Conservation (phyloP, 169 alveolate species). For the Plasmodium falciparum region DNA sequence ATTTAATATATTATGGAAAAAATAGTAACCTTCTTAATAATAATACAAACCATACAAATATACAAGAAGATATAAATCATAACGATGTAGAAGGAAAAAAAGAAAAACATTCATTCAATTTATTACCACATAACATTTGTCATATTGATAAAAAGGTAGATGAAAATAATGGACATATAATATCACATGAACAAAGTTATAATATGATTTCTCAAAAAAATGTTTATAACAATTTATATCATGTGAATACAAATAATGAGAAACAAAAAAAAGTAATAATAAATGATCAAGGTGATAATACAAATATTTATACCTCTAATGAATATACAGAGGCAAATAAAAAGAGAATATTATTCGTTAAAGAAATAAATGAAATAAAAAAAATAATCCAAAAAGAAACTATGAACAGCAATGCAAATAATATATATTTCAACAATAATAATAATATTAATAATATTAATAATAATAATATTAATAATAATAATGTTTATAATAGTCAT, state of each 20-base stretch:
- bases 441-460: not conserved
- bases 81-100: no score
- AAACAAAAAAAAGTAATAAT: not conserved
- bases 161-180: no score
- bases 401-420: constrained; percentile 2
- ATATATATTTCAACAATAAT: not conserved
- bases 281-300: not conserved
- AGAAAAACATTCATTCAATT: no score
- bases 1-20: no score
- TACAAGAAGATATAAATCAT: no score
- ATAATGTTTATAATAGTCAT: not conserved
- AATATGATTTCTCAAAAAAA: not conserved
- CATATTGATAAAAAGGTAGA: no score
- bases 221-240: not conserved
- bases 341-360: constrained; percentile 23
- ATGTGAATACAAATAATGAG: no score
- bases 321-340: constrained; percentile 2
- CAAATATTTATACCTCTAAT: not conserved
- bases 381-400: constrained; percentile 34
- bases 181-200: not conserved
- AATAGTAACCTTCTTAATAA: no score
- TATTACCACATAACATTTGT: no score
- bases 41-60: no score
- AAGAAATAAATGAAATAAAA: constrained; percentile 36
- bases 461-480: not conserved